Conservation (phyloP, 257 asterid species). For the Fraxinus pennsylvanica region DNA sequence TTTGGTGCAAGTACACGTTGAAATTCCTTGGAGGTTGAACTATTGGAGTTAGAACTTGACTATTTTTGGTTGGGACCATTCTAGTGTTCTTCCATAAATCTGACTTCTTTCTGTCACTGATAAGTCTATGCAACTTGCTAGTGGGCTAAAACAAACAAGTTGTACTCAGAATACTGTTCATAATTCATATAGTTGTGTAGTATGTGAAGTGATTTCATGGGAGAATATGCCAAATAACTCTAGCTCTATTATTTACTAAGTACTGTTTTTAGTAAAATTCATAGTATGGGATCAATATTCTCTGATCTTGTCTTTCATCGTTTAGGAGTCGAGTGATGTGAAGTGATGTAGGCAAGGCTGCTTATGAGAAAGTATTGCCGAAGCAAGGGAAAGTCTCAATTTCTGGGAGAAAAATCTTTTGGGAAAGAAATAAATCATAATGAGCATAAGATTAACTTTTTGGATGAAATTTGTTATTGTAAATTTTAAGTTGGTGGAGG, state of each 20-base stretch:
- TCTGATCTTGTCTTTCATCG: not conserved
- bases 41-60: not conserved
- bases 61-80: not conserved
- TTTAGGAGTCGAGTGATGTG: not conserved
- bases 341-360: not conserved
- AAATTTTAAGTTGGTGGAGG: constrained; percentile 27
- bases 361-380: not conserved
- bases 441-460: not conserved
- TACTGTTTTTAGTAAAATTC: not conserved
- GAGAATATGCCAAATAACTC: not conserved
- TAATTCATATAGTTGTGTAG: not conserved
- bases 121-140: constrained; percentile 5
- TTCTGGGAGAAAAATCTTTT: too few species aligned
- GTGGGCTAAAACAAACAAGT: not conserved
- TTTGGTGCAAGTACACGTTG: not conserved
- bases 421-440: not conserved
- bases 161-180: not conserved
- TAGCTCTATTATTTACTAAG: not conserved
- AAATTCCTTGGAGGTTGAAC: constrained; percentile 2
- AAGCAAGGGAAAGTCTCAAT: too few species aligned
- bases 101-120: not conserved
- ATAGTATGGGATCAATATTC: not conserved
- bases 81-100: not conserved
- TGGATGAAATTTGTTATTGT: not conserved
- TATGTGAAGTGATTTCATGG: not conserved